Conservation (phyloP, 2,329 filamentous ascomycete genomes). For the Epicoccum nigrum region DNA sequence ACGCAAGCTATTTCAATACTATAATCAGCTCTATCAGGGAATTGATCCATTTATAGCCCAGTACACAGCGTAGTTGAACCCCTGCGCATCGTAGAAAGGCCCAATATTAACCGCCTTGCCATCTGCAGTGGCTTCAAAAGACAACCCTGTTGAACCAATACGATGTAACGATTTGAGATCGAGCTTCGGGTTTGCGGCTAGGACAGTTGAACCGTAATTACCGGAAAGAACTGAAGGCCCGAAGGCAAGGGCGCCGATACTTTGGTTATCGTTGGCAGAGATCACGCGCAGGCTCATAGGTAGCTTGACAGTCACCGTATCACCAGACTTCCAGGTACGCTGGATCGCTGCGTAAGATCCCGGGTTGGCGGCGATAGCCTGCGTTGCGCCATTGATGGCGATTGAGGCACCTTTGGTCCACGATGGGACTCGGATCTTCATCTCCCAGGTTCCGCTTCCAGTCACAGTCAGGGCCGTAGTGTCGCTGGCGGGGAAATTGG, state of each 20-base stretch:
- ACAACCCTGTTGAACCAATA: neutral
- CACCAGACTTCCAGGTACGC: neutral
- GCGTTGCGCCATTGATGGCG: neutral
- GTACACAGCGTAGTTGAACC: constrained; percentile 2
- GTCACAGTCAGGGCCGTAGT: neutral
- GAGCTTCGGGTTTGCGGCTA: neutral
- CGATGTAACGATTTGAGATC: neutral
- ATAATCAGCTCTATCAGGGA: neutral
- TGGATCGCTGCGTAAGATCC: neutral
- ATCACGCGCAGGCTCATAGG: neutral
- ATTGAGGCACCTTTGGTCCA: constrained; percentile 2
- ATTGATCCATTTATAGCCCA: constrained; percentile 1
- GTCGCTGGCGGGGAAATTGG: neutral
- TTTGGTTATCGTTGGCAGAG: neutral
- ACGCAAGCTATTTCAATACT: neutral
- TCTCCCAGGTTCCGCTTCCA: neutral
- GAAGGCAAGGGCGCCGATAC: neutral
- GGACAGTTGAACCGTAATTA: neutral
- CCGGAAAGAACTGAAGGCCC: neutral
- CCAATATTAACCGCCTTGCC: constrained; percentile 1
- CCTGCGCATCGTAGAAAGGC: neutral
- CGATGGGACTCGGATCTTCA: neutral
- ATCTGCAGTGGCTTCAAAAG: neutral
- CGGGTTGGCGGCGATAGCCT: neutral
- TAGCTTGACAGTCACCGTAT: constrained; percentile 1